A percentile compares a stretch with the other conserved stretches of the same genome.
phyloP scores from a whole-genome alignment of 306 rosid species.

The Leucaena leucocephala region DNA sequence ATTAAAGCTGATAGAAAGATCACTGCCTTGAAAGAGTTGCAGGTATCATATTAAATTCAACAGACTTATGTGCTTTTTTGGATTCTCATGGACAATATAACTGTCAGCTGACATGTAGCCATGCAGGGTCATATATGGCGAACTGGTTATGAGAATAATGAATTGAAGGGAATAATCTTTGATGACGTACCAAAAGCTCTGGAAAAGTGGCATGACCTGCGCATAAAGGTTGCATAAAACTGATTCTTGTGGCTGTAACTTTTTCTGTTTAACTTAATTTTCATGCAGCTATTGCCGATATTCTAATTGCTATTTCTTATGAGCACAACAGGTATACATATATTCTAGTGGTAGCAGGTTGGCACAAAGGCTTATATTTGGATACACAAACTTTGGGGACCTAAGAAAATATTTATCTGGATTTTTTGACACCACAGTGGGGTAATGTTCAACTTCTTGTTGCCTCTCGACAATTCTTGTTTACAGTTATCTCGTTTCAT shows the following conservation, averaged over 20 bases:
- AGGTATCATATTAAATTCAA: constrained; percentile 46
- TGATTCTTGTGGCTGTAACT: constrained; percentile 28
- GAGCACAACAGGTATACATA: constrained; percentile 74
- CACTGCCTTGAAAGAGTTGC: constrained; percentile 92
- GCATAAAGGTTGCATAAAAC: constrained; percentile 64
- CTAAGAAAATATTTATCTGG: constrained; percentile 84
- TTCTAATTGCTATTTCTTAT: constrained; percentile 30
- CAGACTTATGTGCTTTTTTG: constrained; percentile 16
- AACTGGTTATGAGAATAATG: constrained; percentile 82
- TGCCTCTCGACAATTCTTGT: constrained; percentile 25
- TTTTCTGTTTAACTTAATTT: constrained; percentile 13
- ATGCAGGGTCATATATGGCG: constrained; percentile 95
- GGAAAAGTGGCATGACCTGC: constrained; percentile 77
- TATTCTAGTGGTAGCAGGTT: constrained; percentile 98
- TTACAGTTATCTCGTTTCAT: constrained; percentile 23
- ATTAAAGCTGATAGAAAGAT: constrained; percentile 95
- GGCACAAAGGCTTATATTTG: constrained; percentile 93
- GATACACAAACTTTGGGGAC: constrained; percentile 84
- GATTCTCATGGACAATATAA: constrained; percentile 24
- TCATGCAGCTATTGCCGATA: background rate
- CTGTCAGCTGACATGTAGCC: constrained; percentile 44
- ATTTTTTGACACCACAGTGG: constrained; percentile 88
- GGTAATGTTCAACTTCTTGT: constrained; percentile 50
- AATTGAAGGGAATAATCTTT: constrained; percentile 81
- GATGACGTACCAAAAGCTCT: constrained; percentile 94